Evolutionary conservation across 1,284 basidiomycete species (phyloP).

Genomic region (Trichosporon inkin): DNA sequence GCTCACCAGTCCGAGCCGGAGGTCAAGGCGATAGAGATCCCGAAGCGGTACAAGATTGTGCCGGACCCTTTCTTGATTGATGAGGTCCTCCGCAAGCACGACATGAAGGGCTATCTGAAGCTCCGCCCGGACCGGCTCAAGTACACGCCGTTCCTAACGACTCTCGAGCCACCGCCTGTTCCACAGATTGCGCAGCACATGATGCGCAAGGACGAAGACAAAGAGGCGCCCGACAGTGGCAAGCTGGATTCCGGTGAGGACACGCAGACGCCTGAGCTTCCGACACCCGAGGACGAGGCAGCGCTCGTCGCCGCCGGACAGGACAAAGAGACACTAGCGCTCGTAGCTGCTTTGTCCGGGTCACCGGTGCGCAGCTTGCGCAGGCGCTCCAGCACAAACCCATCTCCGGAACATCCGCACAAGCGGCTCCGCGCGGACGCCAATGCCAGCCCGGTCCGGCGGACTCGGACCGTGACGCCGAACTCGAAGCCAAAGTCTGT

Average conservation of each 20-base stretch:
- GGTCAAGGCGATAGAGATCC: slow-evolving; percentile 53
- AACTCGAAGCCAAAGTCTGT: background rate
- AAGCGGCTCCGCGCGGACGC: slow-evolving; percentile 14
- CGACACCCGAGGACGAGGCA: slow-evolving; percentile 17
- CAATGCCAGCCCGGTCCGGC: background rate
- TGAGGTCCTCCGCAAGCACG: slow-evolving; percentile 65
- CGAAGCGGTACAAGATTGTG: slow-evolving; percentile 68
- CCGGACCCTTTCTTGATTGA: slow-evolving; percentile 73
- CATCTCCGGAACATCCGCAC: slow-evolving; percentile 10
- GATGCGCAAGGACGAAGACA: background rate
- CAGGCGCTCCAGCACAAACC: slow-evolving; percentile 20
- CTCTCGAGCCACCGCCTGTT: slow-evolving; percentile 21
- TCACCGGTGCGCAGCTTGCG: slow-evolving; percentile 33
- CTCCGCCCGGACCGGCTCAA: slow-evolving; percentile 82
- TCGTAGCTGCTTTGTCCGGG: slow-evolving; percentile 33
- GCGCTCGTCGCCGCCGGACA: slow-evolving; percentile 27
- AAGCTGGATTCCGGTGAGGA: background rate
- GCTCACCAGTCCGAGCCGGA: slow-evolving; percentile 12
- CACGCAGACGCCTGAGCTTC: background rate
- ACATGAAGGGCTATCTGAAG: slow-evolving; percentile 72
- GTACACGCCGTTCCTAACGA: slow-evolving; percentile 87
- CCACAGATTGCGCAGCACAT: slow-evolving; percentile 3
- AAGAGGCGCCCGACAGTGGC: background rate
- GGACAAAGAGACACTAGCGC: slow-evolving; percentile 39
- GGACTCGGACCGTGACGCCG: background rate